Conservation (phyloP, 768 basidiomycete species). For the Amanita inopinata region DNA sequence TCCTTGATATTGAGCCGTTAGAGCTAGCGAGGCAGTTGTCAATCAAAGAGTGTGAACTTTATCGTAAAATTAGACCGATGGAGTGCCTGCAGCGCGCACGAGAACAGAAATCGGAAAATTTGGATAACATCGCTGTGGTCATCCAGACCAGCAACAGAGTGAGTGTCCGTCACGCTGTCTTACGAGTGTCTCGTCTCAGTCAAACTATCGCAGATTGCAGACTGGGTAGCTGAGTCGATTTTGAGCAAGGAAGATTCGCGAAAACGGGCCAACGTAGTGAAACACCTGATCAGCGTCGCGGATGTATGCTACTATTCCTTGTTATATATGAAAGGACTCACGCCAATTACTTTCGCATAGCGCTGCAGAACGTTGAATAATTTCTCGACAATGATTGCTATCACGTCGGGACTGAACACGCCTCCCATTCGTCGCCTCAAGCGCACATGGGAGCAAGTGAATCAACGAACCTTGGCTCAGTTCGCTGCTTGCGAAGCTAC, state of each 20-base stretch:
- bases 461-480: slow-evolving; percentile 59
- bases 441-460: slow-evolving; percentile 88
- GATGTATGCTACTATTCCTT: slow-evolving; percentile 53
- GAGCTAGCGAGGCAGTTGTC: slow-evolving; percentile 92
- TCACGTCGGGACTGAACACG: slow-evolving; percentile 89
- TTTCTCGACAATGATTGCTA: slow-evolving; percentile 95
- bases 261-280: slow-evolving; percentile 71
- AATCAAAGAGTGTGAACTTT: slow-evolving; percentile 79
- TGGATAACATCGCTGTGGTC: slow-evolving; percentile 79
- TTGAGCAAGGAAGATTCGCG: slow-evolving; percentile 74
- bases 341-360: slow-evolving; percentile 28
- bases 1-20: slow-evolving; percentile 78
- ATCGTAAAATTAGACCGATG: slow-evolving; percentile 79
- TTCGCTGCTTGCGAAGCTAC: slow-evolving; percentile 80
- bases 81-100: slow-evolving; percentile 84
- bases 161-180: slow-evolving; percentile 14
- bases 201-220: slow-evolving; percentile 55
- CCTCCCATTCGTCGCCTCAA: slow-evolving; percentile 89
- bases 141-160: slow-evolving; percentile 87
- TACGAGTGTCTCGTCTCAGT: background rate
- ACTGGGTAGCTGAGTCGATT: slow-evolving; percentile 88
- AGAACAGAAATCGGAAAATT: slow-evolving; percentile 60
- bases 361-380: slow-evolving; percentile 86
- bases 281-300: slow-evolving; percentile 85
- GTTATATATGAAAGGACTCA: slow-evolving; percentile 3